Evolutionary conservation across 164 flowering plant species (phyloP), one percentile per base, ranked within the genome.

Genomic region (Liquidambar formosana): DNA sequence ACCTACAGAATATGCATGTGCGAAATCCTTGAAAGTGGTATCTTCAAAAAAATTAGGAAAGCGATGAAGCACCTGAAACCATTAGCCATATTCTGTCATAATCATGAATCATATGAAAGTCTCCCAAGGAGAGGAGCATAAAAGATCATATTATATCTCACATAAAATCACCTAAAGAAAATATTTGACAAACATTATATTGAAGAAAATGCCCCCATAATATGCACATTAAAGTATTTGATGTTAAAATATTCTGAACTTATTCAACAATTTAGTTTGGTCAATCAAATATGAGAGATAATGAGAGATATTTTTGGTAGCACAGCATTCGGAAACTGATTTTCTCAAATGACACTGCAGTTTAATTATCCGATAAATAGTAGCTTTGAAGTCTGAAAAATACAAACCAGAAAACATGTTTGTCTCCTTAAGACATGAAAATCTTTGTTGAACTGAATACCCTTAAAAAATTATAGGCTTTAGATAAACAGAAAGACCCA

Each of bases 1-100:
- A 91, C 97, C 97, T 80, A 84, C 69, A 68, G 85, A 84, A 81
- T 81, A 85, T 57, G 93, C 92, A 80, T 89, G 89, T 80, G 77
- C 73, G 73, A 91, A 93, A 52, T 85, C 84, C 67, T 81, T 49
- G 25, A 82, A 67, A 15, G 83, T 76, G 63, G 82, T 53, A 67
- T 75, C 80, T 56, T 73, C 73, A 69, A 82, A 76, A 63, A 59
- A 16, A 61, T 79, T 75, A 57, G 84, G 85, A 64, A 83, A 84
- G 47, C 47, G 73, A 41, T 81, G 71, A 57, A 85, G 72, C 68
- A 63, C 90, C 97, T 88, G 85, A 70, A 75, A 77, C 45, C 54
- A 70, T 21, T 46, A 57, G 44, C 74, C 51, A 47, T 0, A 28
- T 4, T 25, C 8, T 15, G 52, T 53, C 65, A 72, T 25, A 4